Base-by-base conservation (phyloP, 2,329 filamentous ascomycete genomes). In the Scedosporium aurantiacum region DNA sequence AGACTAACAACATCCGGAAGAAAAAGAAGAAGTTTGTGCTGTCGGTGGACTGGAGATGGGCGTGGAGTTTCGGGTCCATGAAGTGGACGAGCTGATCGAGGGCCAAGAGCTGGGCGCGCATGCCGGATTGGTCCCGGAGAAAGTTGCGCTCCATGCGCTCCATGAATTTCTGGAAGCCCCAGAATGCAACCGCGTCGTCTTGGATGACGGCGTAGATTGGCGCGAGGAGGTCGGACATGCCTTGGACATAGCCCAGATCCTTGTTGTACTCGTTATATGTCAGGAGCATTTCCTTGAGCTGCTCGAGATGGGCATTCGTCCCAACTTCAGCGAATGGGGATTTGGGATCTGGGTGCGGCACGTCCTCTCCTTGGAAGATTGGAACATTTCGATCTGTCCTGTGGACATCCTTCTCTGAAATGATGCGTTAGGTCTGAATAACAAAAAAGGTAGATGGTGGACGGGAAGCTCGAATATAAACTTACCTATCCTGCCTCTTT, bases 11-110 rank as follows among this genome's bases (percentile, higher is more conserved):
- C 94, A 97, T 97, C 63, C 94, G 89, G 83, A 97, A 99, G 79
- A 99, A 97, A 79, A 99, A 99, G 76, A 99, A 99, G 75, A 99
- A 99, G 73, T 99, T 99, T 25, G 94, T 99, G 69, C 89, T 95
- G 69, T 99, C 95, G 21, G 92, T 90, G 16, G 83, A 86, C 72
- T 96, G 85, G 0, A 99, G 83, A 68, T 99, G 94, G 1, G 89
- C 80, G 74, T 97, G 97, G 6, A 99, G 84, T 70, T 91, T 89
- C 0, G 95, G 94, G 67, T 99, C 94, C 85, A 99, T 92, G 62
- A 99, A 90, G 70, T 96, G 91, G 12, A 97, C 91, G 0, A 99
- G 86, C 66, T 99, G 91, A 70, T 99, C 92, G 3, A 99, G 84
- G 0, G 93, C 91, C 45, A 91, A 79, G 2, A 99, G 86, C 73